Evolutionary conservation across 2,329 filamentous ascomycete genomes (phyloP).

Genomic region (Hymenoscyphus fraxineus): DNA sequence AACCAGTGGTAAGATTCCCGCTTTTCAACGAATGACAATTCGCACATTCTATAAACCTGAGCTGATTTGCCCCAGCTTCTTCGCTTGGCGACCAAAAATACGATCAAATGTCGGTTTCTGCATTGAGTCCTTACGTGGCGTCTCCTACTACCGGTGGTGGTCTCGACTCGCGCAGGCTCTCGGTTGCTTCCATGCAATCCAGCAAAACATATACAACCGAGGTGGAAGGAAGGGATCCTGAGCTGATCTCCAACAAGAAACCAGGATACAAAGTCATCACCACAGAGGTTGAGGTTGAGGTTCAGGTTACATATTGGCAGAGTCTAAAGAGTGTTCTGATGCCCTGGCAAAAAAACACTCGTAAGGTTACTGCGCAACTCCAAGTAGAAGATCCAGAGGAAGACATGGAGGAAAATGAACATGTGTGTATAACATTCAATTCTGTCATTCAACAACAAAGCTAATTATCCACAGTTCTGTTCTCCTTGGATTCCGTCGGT

Average conservation of each 20-base stretch:
- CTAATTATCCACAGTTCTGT: constrained; percentile 1
- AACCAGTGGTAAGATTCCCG: neutral
- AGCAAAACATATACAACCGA: neutral
- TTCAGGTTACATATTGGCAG: constrained; percentile 8
- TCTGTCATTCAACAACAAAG: neutral
- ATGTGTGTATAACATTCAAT: neutral
- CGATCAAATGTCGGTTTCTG: neutral
- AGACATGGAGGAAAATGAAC: neutral
- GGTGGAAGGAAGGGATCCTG: neutral
- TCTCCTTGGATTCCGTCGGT: constrained; percentile 10
- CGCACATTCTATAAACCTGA: neutral
- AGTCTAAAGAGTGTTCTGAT: constrained; percentile 4
- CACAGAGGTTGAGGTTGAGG: neutral
- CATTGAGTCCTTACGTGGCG: neutral
- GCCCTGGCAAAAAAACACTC: constrained; percentile 1
- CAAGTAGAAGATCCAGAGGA: neutral
- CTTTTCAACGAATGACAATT: neutral
- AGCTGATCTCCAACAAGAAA: neutral
- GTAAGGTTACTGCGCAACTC: constrained; percentile 1
- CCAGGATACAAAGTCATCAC: constrained; percentile 1
- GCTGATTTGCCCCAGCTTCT: neutral
- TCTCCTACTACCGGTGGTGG: neutral
- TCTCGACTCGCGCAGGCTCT: neutral
- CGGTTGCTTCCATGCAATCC: neutral
- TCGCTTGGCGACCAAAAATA: neutral